Percentiles rank a stretch among this genome's conserved stretches.
phyloP scores from a whole-genome alignment of 352 stramenopile species.

The Phytophthora multivora region DNA sequence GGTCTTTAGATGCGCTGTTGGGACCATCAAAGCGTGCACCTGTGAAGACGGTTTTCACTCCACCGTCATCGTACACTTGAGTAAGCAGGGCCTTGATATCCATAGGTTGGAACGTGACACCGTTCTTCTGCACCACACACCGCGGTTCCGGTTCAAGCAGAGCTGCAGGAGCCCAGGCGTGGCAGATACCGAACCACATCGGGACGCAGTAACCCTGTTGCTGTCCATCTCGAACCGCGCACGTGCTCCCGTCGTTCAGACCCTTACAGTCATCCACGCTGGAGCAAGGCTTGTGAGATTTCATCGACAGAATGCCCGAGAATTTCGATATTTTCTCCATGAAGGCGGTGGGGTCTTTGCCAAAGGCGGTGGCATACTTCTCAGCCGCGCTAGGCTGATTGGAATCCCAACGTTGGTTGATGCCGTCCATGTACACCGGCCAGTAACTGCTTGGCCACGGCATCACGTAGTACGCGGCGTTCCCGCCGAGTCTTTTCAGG shows the following conservation, averaged over 20 bases:
- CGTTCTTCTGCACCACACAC: constrained; percentile 2
- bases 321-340: constrained; percentile 35
- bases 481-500: constrained; percentile 14
- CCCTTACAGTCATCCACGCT: constrained; percentile 20
- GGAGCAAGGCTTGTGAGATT: constrained; percentile 6
- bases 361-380: constrained; percentile 40
- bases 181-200: not conserved
- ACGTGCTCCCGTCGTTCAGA: not conserved
- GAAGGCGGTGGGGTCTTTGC: constrained; percentile 28
- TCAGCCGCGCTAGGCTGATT: not conserved
- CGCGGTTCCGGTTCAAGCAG: constrained; percentile 36
- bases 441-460: constrained; percentile 35
- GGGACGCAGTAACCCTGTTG: not conserved
- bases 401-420: constrained; percentile 44
- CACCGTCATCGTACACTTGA: not conserved
- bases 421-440: constrained; percentile 53
- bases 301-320: constrained; percentile 30
- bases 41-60: not conserved
- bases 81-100: not conserved
- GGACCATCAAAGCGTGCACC: constrained; percentile 2
- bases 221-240: not conserved
- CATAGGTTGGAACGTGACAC: not conserved
- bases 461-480: not conserved
- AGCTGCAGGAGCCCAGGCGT: constrained; percentile 14
- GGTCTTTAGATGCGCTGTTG: constrained; percentile 12